Evolutionary conservation across 257 asterid species (phyloP).

Genomic region (Solanum boliviense): DNA sequence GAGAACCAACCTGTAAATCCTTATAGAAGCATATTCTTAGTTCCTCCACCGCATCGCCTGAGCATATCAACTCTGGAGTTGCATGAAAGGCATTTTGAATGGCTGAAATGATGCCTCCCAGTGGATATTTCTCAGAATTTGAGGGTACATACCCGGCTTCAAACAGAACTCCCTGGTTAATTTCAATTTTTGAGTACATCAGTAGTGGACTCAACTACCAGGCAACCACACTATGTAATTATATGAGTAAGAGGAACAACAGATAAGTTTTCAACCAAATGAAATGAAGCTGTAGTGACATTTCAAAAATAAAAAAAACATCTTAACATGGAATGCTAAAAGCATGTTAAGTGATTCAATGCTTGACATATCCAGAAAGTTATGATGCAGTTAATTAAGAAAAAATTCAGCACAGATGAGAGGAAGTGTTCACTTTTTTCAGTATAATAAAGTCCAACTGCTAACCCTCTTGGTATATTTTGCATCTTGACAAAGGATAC

Average conservation of each 20-base stretch:
- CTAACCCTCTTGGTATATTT: neutral
- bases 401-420: neutral
- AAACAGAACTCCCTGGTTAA: constrained; percentile 52
- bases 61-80: constrained; percentile 70
- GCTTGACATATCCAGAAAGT: neutral
- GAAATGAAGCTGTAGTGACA: neutral
- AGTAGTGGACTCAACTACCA: neutral
- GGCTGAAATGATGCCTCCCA: constrained; percentile 70
- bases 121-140: constrained; percentile 74
- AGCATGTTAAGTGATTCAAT: neutral
- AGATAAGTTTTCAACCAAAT: neutral
- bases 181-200: neutral
- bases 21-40: constrained; percentile 74
- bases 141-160: constrained; percentile 85
- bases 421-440: neutral
- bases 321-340: neutral
- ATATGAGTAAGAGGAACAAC: neutral
- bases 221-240: neutral
- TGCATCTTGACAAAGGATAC: neutral
- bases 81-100: constrained; percentile 71
- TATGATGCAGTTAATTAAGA: neutral
- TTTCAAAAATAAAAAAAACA: neutral
- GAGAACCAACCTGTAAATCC: constrained; percentile 59
- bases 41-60: constrained; percentile 65
- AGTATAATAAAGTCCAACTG: neutral